Evolutionary conservation across 1,284 basidiomycete species (phyloP).

Genomic region (Moniliella sp.): DNA sequence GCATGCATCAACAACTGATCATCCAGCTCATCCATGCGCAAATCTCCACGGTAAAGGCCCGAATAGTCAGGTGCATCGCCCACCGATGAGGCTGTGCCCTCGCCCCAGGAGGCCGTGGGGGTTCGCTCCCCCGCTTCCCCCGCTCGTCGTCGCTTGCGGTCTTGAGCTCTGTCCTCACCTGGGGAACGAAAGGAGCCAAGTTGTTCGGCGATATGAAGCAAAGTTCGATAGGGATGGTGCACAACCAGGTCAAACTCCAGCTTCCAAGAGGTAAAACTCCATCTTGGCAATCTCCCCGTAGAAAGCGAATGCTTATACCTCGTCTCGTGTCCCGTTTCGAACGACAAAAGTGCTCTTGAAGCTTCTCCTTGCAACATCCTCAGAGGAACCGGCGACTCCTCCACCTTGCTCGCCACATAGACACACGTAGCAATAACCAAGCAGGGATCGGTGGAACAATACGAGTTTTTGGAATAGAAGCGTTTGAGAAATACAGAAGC

Average conservation of each 20-base stretch:
- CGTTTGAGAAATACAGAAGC: constrained; percentile 78
- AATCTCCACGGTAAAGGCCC: not conserved
- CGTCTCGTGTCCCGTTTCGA: too few species aligned
- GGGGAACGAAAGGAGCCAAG: too few species aligned
- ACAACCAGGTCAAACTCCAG: constrained; percentile 80
- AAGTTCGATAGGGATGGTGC: constrained; percentile 78
- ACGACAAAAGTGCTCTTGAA: too few species aligned
- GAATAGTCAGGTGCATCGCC: not conserved
- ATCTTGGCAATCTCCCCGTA: constrained; percentile 89
- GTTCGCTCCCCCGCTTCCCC: not conserved
- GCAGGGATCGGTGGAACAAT: constrained; percentile 80
- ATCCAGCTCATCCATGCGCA: too few species aligned
- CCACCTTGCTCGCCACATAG: constrained; percentile 86
- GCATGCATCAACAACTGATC: too few species aligned
- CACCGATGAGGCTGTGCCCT: not conserved
- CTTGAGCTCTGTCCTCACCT: constrained; percentile 4
- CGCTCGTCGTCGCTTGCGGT: constrained; percentile 1
- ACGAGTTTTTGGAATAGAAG: constrained; percentile 49
- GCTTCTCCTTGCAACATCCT: too few species aligned
- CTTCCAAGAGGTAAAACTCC: constrained; percentile 94
- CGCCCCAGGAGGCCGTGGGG: not conserved
- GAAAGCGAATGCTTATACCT: too few species aligned
- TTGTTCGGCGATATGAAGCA: constrained; percentile 58
- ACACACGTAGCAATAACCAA: constrained; percentile 76
- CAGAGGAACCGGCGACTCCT: constrained; percentile 84